These are phyloP conservation scores for Metschnikowia lochheadii DNA, from an alignment of 805 yeast species.

Conservation along the genomic window DNA sequence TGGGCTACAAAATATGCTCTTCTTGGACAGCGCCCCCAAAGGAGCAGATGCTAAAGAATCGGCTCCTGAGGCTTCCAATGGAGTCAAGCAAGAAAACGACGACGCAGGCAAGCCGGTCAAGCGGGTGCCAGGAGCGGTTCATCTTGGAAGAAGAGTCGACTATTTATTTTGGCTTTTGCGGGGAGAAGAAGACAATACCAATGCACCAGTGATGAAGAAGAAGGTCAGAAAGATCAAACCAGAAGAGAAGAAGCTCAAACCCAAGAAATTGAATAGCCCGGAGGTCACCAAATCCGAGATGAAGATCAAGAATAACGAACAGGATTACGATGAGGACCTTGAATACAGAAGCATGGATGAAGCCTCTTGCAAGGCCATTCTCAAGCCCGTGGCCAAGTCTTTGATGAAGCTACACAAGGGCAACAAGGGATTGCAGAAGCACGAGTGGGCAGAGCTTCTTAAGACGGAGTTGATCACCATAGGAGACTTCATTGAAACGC, in stretches of 20 bases:
- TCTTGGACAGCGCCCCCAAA: conserved; percentile 43
- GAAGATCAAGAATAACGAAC: conserved; percentile 18
- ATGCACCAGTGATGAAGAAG: conserved; percentile 16
- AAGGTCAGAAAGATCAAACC: conserved; percentile 18
- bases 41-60: conserved; percentile 11
- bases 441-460: conserved; percentile 71
- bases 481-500: conserved; percentile 58
- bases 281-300: conserved; percentile 7
- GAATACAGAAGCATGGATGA: conserved; percentile 83
- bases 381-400: conserved; percentile 66
- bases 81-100: conserved; percentile 13
- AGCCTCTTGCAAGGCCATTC: conserved; percentile 51
- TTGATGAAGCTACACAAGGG: conserved; percentile 67
- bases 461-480: conserved; percentile 65
- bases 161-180: conserved; percentile 69
- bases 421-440: conserved; percentile 64
- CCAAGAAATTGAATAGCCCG: conserved; percentile 13
- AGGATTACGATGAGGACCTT: conserved; percentile 28
- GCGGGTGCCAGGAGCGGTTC: conserved; percentile 88
- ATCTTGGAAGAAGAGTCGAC: conserved; percentile 86
- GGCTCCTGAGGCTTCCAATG: conserved; percentile 6
- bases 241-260: conserved; percentile 17
- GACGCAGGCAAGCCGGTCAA: conserved; percentile 40
- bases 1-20: conserved; percentile 80
- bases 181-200: conserved; percentile 44